Conservation (phyloP, 345 rosid species). For the Brassica carinata region DNA sequence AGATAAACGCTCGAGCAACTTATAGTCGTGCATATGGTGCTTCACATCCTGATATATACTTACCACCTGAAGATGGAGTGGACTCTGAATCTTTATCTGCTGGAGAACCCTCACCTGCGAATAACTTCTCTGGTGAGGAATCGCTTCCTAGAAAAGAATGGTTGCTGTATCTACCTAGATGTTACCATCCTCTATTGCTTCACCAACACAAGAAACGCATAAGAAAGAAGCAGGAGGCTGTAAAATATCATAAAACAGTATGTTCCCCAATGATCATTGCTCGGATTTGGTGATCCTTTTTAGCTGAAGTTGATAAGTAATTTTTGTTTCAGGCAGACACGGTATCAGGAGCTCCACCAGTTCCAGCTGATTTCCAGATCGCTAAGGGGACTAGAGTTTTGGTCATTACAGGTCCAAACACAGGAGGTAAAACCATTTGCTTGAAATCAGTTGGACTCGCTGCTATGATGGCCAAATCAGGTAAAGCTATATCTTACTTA, state of each 20-base stretch:
- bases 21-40: slow-evolving; percentile 81
- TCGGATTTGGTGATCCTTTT: neutral
- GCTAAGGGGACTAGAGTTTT: slow-evolving; percentile 68
- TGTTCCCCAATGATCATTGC: slow-evolving; percentile 37
- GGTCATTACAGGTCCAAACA: slow-evolving; percentile 93
- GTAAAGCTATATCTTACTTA: slow-evolving; percentile 37
- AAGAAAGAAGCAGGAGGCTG: slow-evolving; percentile 53
- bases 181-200: slow-evolving; percentile 86
- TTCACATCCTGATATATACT: slow-evolving; percentile 64
- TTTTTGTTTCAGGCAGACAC: slow-evolving; percentile 53
- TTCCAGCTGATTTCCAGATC: slow-evolving; percentile 79
- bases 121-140: slow-evolving; percentile 36
- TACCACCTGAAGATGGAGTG: slow-evolving; percentile 52
- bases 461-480: slow-evolving; percentile 96
- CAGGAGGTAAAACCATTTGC: slow-evolving; percentile 94
- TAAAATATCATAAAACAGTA: slow-evolving; percentile 55
- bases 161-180: slow-evolving; percentile 76
- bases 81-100: slow-evolving; percentile 40
- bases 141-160: slow-evolving; percentile 54
- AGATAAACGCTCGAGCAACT: slow-evolving; percentile 91
- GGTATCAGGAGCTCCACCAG: slow-evolving; percentile 58
- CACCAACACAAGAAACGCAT: slow-evolving; percentile 72
- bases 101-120: slow-evolving; percentile 36
- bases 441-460: slow-evolving; percentile 93
- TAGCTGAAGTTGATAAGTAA: slow-evolving; percentile 19